Evolutionary conservation across 345 rosid species (phyloP), one percentile per base, ranked within the genome.

Genomic region (Eucalyptus microcorys): DNA sequence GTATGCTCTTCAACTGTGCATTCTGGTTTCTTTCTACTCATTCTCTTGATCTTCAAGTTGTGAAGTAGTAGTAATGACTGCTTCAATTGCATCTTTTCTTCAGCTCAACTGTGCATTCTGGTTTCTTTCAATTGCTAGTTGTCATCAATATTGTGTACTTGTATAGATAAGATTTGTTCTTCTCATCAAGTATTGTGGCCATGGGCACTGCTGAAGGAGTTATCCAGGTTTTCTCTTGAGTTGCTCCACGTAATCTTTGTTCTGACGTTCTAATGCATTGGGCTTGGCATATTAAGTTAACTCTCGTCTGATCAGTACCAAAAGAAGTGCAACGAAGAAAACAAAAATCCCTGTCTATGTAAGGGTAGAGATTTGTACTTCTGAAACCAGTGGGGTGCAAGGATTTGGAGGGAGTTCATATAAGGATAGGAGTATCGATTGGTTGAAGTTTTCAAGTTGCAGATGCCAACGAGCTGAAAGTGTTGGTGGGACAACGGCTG

Each of bases 121-220:
- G n/a, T n/a, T n/a, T n/a, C n/a, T n/a, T n/a, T n/a, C n/a, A n/a
- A n/a, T n/a, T n/a, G 27, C 53, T 14, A 12, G 86, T 85, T 32
- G 53, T 37, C 22, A 6, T 49, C 43, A 7, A 85, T 49, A 2
- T 49, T 47, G 26, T 26, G 27, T 32, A n/a, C 52, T 85, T 49
- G 57, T 85, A 48, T 49, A 21, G 4, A 32, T 10, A 49, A 27
- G 55, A 45, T 49, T 27, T 27, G 17, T 85, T 26, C 40, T 85
- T 17, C 86, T 71, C 26, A 27, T 86, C 87, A 22, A 86, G 87
- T 32, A 52, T 32, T 59, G 86, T 66, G 87, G 42, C 64, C 84
- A 93, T 95, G 95, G 96, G 93, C 89, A 92, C 94, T 92, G 89
- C 87, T 34, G 95, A 94, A 91, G 93, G 90, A 88, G 94, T 92